Percentiles rank a stretch among this genome's conserved stretches.
Evolutionary conservation across 2,329 filamentous ascomycete genomes (phyloP).

Genomic region (Epichloe baconii): DNA sequence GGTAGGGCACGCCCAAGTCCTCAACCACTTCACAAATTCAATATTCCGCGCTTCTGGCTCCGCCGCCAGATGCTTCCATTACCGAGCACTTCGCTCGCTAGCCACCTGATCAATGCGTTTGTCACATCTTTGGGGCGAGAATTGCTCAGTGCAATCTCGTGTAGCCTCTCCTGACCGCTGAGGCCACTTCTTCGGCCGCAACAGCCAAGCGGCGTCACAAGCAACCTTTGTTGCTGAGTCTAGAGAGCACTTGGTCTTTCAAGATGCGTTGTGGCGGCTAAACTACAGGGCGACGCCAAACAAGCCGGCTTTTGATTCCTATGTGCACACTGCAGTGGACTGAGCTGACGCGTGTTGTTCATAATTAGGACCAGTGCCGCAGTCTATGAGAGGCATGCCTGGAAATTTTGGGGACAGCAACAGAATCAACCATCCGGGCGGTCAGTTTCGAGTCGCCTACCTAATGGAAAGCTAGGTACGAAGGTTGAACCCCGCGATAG

Average conservation of each 20-base stretch:
- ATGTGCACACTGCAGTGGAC: neutral
- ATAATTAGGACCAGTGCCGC: conserved; percentile 42
- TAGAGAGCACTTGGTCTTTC: neutral
- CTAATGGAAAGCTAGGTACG: conserved; percentile 51
- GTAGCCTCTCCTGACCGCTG: neutral
- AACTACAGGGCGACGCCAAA: neutral
- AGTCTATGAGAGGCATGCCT: conserved; percentile 49
- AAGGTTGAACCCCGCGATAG: neutral
- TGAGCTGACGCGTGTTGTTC: conserved; percentile 15
- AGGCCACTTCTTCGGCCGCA: neutral
- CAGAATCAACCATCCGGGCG: conserved; percentile 41
- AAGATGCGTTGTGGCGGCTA: neutral
- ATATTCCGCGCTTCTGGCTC: neutral
- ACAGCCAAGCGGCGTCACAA: neutral
- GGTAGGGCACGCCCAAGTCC: conserved; percentile 31
- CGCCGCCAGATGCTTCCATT: neutral
- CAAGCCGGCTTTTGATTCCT: neutral
- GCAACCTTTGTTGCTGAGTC: neutral
- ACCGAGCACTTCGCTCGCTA: neutral
- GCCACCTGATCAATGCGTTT: neutral
- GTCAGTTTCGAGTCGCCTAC: conserved; percentile 44
- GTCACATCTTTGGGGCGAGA: neutral
- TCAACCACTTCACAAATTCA: conserved; percentile 7
- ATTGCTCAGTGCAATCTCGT: neutral
- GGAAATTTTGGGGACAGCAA: conserved; percentile 47